Base-by-base conservation (phyloP, 805 yeast species). In the Saturnispora saitoi region DNA sequence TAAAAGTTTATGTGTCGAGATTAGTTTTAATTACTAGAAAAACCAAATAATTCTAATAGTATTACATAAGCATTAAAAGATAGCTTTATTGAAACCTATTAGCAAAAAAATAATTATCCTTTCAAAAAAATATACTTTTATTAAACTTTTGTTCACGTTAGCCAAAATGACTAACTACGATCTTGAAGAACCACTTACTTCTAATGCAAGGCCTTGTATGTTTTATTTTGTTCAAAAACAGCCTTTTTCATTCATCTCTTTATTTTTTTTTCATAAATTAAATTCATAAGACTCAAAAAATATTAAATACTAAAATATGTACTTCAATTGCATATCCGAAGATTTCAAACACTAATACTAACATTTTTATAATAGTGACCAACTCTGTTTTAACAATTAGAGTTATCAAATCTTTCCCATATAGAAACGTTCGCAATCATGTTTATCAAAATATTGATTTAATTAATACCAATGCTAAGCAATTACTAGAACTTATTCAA, bases 321-420 rank as follows among this genome's bases (percentile, higher is more conserved):
- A 24, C 8, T 24, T 24, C 28, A 24, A 24, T 24, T 24, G 28
- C 28, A 9, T 24, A 24, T 24, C 28, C 28, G 28, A 24, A 24
- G 11, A 32, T 17, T 17, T 22, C 12, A 9, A 15, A 37, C 14
- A 11, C 8, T 15, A 19, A 46, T 28, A 34, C 38, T 45, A 28
- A 36, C 44, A 22, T 14, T 26, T 12, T 30, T 20, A 24, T 11
- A 14, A 9, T 24, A 67, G 76, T 74, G 24, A 71, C 81, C 3
- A 81, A 80, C 61, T 81, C 96, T 0, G 78, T 88, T 12, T 66
- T 93, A 38, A 93, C 99, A 0, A 74, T 93, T 5, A 77, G 99
- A 50, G 77, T 93, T 20, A 78, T 93, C 59, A 91, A 91, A 62
- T 88, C 96, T 1, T 93, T 93, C 63, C 91, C 93, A 22, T 87